Evolutionary conservation across 129 eudicot species (phyloP).

Genomic region (Artemisia tridentata): DNA sequence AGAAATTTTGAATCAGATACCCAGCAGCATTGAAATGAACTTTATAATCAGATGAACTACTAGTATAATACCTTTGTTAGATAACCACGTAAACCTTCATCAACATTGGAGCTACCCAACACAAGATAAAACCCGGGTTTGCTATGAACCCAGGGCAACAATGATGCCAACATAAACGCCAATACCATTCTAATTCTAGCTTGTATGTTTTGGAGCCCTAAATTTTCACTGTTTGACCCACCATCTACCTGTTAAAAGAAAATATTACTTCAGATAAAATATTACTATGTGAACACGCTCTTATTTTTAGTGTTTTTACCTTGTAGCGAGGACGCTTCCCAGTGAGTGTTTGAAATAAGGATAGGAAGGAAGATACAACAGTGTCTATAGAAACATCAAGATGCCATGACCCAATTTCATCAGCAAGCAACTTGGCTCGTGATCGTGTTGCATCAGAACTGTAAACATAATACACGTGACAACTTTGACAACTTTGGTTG

Average conservation of each 20-base stretch:
- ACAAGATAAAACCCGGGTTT: slow-evolving; percentile 96
- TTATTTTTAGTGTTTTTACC: slow-evolving; percentile 36
- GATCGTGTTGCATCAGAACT: too few relatives aligned
- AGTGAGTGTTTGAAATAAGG: slow-evolving; percentile 78
- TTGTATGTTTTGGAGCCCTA: slow-evolving; percentile 95
- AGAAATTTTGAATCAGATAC: neutral
- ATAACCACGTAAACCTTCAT: slow-evolving; percentile 97
- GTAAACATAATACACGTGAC: too few relatives aligned
- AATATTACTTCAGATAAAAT: neutral
- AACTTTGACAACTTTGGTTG: too few relatives aligned
- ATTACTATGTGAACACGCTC: too few relatives aligned
- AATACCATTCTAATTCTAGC: slow-evolving; percentile 97
- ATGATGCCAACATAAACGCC: slow-evolving; percentile 95
- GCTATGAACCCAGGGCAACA: slow-evolving; percentile 96
- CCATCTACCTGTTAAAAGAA: slow-evolving; percentile 73
- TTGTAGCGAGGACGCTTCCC: slow-evolving; percentile 90
- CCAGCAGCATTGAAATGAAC: neutral
- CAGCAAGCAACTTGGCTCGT: too few relatives aligned
- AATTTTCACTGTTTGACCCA: slow-evolving; percentile 85
- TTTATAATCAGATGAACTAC: too few relatives aligned
- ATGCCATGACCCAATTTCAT: slow-evolving; percentile 96
- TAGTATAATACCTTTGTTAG: slow-evolving; percentile 71
- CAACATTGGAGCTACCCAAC: slow-evolving; percentile 96
- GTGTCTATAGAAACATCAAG: slow-evolving; percentile 81
- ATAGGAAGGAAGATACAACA: slow-evolving; percentile 72